A percentile compares a stretch with the other conserved stretches of the same genome.
Evolutionary conservation across 805 yeast genomes (phyloP).

Genomic region (Yamadazyma nakazawae): DNA sequence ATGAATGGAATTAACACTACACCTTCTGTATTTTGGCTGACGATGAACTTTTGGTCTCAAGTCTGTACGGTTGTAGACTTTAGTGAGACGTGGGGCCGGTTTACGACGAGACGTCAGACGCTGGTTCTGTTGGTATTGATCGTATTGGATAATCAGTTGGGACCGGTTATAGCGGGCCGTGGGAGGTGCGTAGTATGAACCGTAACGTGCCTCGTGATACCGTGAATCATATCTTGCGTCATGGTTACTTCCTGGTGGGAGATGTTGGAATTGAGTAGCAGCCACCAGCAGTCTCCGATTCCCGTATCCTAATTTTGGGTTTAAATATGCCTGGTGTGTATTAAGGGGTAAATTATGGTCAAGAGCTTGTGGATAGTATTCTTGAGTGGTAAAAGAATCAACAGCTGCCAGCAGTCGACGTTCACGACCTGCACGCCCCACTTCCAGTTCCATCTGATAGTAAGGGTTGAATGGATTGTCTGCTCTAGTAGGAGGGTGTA

Average conservation of each 20-base stretch:
- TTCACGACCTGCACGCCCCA: slow-evolving; percentile 22
- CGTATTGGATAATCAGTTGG: slow-evolving; percentile 33
- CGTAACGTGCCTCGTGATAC: background rate
- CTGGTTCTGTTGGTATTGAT: slow-evolving; percentile 30
- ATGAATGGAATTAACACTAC: slow-evolving; percentile 58
- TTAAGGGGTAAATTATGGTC: background rate
- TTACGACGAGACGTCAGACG: slow-evolving; percentile 18
- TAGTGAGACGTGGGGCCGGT: slow-evolving; percentile 48
- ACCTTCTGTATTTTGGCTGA: slow-evolving; percentile 69
- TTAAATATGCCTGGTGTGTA: background rate
- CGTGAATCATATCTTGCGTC: background rate
- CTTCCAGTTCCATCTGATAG: slow-evolving; percentile 38
- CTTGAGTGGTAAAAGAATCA: slow-evolving; percentile 5
- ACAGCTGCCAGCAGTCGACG: slow-evolving; percentile 16
- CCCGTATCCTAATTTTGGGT: slow-evolving; percentile 1
- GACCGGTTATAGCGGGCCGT: slow-evolving; percentile 15
- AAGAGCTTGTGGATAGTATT: background rate
- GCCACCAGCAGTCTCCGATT: slow-evolving; percentile 15
- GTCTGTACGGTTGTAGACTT: slow-evolving; percentile 45
- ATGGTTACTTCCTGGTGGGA: background rate
- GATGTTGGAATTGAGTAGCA: slow-evolving; percentile 9
- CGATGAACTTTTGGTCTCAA: slow-evolving; percentile 57
- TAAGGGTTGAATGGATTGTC: slow-evolving; percentile 45
- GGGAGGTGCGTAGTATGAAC: background rate
- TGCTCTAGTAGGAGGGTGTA: slow-evolving; percentile 43